Base-by-base conservation (phyloP, 2,329 filamentous ascomycete genomes). In the Pyrenochaeta sp. region DNA sequence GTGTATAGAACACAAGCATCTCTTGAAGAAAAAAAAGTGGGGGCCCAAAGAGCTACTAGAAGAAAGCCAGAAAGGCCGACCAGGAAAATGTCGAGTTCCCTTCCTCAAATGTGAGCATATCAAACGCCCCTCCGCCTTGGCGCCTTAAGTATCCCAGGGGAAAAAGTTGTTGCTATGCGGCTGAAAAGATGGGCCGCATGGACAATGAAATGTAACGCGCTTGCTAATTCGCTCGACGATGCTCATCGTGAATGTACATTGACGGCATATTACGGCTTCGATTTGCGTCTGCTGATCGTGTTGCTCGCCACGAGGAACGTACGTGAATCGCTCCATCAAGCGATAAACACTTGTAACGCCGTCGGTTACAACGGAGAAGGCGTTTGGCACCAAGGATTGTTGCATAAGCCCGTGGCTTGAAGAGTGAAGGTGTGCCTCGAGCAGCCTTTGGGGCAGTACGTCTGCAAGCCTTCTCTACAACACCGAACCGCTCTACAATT, bases 1-100 rank as follows among this genome's bases (percentile, higher is more conserved):
- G 46, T 67, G 59, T 67, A 68, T 61, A 68, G 59, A 54, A 55
- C 57, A 65, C 61, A 63, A 58, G 62, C 56, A 64, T 68, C 25
- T 66, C 62, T 58, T 58, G 51, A 36, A 36, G 10, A 32, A 59
- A 58, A 61, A 19, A 30, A 30, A 30, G 9, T 9, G 9, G 5
- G 28, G 9, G 19, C 22, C 25, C 28, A 12, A 44, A 44, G 19
- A 15, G 10, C 12, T 27, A 15, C n/a, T n/a, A 42, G 13, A 13
- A 43, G 19, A 42, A 28, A 46, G 12, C 12, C 10, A 28, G 27
- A 12, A 30, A 32, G 19, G 5, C 19, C 9, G 44, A 32, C 44
- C 27, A 46, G 3, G n/a, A 19, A 13, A 13, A 34, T 22, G 10
- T 22, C 19, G 28, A 32, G 28, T 5, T 5, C 8, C 25, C 28